Conservation (phyloP, 176 grass and related monocot genomes). For the Raddia guianensis region DNA sequence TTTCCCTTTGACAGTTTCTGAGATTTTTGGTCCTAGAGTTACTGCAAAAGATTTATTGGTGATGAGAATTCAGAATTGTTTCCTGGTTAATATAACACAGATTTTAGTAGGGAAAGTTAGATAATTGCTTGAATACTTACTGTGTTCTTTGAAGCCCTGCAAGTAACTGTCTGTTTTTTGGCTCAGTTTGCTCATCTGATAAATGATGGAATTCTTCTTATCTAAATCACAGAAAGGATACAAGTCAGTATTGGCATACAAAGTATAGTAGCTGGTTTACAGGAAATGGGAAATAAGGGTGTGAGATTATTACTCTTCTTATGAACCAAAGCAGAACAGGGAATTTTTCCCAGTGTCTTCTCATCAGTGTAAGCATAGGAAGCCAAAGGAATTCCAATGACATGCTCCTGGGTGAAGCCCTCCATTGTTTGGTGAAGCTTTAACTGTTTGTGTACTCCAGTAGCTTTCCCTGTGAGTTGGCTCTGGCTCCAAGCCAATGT, state of each 20-base stretch:
- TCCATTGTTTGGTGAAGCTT: conserved; percentile 42
- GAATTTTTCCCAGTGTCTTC: conserved; percentile 24
- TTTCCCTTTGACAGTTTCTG: conserved; percentile 75
- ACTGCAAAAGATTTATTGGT: conserved; percentile 53
- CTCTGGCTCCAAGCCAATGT: conserved; percentile 33
- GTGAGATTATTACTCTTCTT: conserved; percentile 54
- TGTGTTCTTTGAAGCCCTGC: conserved; percentile 63
- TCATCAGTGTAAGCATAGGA: conserved; percentile 49
- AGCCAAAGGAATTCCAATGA: conserved; percentile 57
- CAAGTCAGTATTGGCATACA: conserved; percentile 38
- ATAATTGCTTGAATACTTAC: conserved; percentile 37
- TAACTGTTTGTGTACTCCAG: conserved; percentile 21
- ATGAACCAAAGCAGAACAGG: conserved; percentile 35
- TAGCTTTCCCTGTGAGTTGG: conserved; percentile 37
- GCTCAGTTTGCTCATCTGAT: conserved; percentile 50
- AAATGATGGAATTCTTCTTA: conserved; percentile 50
- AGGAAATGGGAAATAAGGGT: background rate
- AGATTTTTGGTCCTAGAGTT: conserved; percentile 60
- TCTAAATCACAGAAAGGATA: conserved; percentile 31
- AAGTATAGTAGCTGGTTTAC: background rate
- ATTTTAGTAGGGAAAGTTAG: background rate
- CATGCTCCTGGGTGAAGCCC: conserved; percentile 48
- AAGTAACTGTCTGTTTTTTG: conserved; percentile 51
- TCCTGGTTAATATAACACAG: background rate
- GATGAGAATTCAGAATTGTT: conserved; percentile 10